A percentile compares a stretch with the other conserved stretches of the same genome.
Evolutionary conservation across 305 asterid species (phyloP).

Genomic region (Fraxinus velutina): DNA sequence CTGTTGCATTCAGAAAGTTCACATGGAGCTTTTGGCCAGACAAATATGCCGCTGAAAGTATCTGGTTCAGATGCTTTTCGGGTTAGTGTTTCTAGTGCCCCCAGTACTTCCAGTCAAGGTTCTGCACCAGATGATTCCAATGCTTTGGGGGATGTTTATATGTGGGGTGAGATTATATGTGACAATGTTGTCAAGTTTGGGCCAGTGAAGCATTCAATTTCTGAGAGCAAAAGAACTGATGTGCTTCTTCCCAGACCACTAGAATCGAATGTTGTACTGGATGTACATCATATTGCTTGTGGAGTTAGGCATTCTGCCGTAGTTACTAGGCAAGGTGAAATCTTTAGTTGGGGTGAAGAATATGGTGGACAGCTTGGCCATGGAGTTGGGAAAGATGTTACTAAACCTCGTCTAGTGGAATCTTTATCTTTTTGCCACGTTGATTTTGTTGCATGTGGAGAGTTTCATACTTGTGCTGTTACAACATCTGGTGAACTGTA

Average conservation of each 20-base stretch:
- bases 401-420: conserved; percentile 74
- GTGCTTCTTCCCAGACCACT: conserved; percentile 81
- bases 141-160: conserved; percentile 83
- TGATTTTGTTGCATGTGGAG: conserved; percentile 92
- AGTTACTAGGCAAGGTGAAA: conserved; percentile 85
- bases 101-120: conserved; percentile 96
- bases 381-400: conserved; percentile 70
- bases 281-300: conserved; percentile 83
- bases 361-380: conserved; percentile 98
- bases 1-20: conserved; percentile 54
- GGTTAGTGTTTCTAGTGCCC: conserved; percentile 96
- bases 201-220: conserved; percentile 63
- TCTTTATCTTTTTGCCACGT: conserved; percentile 58
- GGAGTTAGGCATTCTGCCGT: conserved; percentile 88
- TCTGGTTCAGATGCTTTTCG: conserved; percentile 83
- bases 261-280: conserved; percentile 76
- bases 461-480: conserved; percentile 92
- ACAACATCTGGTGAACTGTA: conserved; percentile 80
- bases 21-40: conserved; percentile 70
- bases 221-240: conserved; percentile 63
- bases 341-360: conserved; percentile 98
- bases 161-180: conserved; percentile 97
- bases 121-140: conserved; percentile 92
- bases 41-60: conserved; percentile 81
- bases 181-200: conserved; percentile 71